Base-by-base conservation (phyloP, 169 alveolate genomes). In the Plasmodium adleri region DNA sequence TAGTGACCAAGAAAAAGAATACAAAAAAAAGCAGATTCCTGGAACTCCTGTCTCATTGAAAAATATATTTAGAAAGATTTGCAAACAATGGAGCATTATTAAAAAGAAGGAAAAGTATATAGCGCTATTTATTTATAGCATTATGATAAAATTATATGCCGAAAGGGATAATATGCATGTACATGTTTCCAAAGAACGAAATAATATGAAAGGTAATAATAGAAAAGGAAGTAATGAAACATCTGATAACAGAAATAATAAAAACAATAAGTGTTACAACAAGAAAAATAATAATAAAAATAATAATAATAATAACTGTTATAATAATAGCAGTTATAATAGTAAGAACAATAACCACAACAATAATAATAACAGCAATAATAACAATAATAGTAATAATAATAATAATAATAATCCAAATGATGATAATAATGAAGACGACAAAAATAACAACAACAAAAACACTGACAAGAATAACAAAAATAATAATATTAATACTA, bases 401-500 rank as follows among this genome's bases (percentile, higher is more conserved):
- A 47, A 49, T 43, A 54, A 28, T 73, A 58, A 32, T 10, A 17
- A 73, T 5, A 58, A 32, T 56, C 39, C 28, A 10, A 3, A 56
- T 56, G 22, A 56, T 15, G 60, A 58, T 28, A 63, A 49, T 54
- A 73, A 73, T 24, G 60, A 73, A 49, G 15, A 28, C 20, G 59
- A 73, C 54, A 73, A 24, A 52, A 58, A 63, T 9, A 17, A 49
- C 39, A 73, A 24, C 54, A 39, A 26, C 4, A 17, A 54, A 4
- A 58, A 32, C 17, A 56, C 22, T 0, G 17, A 59, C 80, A 71
- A 10, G 2, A 71, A 52, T 72, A 45, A 56, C 58, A 22, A 39
- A 8, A 72, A 72, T 15, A 72, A 72, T 39, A 72, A 72, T 15
- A 72, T 52, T 17, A 54, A 22, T 43, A 72, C 50, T 13, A 72